A percentile compares a stretch with the other conserved stretches of the same genome.
These are phyloP conservation scores for Saccharomycopsis oosterbeekiorum DNA, from an alignment of 805 yeast species.

Conservation along the genomic window DNA sequence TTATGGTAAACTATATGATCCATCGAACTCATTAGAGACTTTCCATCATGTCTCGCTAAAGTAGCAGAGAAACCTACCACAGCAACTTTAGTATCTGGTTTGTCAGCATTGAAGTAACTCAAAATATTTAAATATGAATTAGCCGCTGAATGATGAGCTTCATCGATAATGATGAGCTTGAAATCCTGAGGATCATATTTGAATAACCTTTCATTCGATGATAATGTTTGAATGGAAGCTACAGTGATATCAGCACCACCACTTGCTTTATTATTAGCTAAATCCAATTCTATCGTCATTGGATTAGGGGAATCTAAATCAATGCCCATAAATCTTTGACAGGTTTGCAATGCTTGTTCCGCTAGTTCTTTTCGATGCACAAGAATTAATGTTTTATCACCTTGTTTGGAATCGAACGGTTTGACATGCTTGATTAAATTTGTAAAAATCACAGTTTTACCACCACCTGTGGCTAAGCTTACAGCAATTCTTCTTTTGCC, in stretches of 20 bases:
- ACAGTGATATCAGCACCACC: constrained; percentile 52
- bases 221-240: constrained; percentile 66
- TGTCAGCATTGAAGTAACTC: constrained; percentile 43
- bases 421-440: constrained; percentile 36
- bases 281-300: constrained; percentile 66
- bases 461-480: constrained; percentile 89
- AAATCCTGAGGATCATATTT: constrained; percentile 48
- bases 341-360: constrained; percentile 50
- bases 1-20: constrained; percentile 69
- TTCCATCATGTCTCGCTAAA: constrained; percentile 63
- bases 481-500: constrained; percentile 61
- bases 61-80: constrained; percentile 89
- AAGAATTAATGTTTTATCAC: constrained; percentile 40
- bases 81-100: constrained; percentile 34
- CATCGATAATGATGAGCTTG: constrained; percentile 73
- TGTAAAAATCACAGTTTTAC: constrained; percentile 76
- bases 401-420: constrained; percentile 8
- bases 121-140: constrained; percentile 50
- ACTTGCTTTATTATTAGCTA: constrained; percentile 29
- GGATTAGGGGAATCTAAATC: constrained; percentile 19
- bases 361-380: constrained; percentile 80
- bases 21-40: constrained; percentile 46
- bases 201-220: constrained; percentile 33
- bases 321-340: constrained; percentile 39
- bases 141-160: constrained; percentile 88